phyloP scores from a whole-genome alignment of 2,329 filamentous ascomycete genomes.

The Cladosporium sp. region DNA sequence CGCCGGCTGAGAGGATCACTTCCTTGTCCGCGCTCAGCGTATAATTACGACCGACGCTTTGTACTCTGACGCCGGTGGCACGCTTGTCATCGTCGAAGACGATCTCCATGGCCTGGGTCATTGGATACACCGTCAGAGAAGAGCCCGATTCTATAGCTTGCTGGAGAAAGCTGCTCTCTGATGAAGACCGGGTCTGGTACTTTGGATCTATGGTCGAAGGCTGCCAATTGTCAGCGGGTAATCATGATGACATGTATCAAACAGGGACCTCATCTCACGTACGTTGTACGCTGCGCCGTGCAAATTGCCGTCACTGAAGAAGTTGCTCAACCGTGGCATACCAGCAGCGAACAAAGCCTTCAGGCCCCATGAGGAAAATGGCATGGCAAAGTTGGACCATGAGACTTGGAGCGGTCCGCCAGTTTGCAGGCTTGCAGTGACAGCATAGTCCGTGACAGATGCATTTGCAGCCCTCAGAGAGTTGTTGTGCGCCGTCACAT shows the following conservation, averaged over 20 bases:
- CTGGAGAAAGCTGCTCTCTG: slow-evolving; percentile 23
- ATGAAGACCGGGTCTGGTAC: slow-evolving; percentile 21
- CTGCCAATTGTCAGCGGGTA: slow-evolving; percentile 11
- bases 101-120: slow-evolving; percentile 29
- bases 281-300: slow-evolving; percentile 14
- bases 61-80: slow-evolving; percentile 17
- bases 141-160: slow-evolving; percentile 14
- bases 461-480: slow-evolving; percentile 1
- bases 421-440: slow-evolving; percentile 14
- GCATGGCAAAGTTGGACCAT: slow-evolving; percentile 17
- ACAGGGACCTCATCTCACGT: neutral
- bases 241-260: neutral
- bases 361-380: slow-evolving; percentile 4
- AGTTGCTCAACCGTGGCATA: neutral
- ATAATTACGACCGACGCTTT: slow-evolving; percentile 22
- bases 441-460: slow-evolving; percentile 5
- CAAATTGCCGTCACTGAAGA: slow-evolving; percentile 10
- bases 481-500: slow-evolving; percentile 17
- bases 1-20: slow-evolving; percentile 28
- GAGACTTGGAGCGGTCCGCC: slow-evolving; percentile 31
- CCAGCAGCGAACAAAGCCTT: neutral
- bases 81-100: slow-evolving; percentile 24
- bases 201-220: slow-evolving; percentile 28
- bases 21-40: slow-evolving; percentile 27
- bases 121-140: slow-evolving; percentile 27